Evolutionary conservation across 2,329 filamentous ascomycete species (phyloP), one percentile per base, ranked within the genome.

Genomic region (Pseudocercospora eumusae): DNA sequence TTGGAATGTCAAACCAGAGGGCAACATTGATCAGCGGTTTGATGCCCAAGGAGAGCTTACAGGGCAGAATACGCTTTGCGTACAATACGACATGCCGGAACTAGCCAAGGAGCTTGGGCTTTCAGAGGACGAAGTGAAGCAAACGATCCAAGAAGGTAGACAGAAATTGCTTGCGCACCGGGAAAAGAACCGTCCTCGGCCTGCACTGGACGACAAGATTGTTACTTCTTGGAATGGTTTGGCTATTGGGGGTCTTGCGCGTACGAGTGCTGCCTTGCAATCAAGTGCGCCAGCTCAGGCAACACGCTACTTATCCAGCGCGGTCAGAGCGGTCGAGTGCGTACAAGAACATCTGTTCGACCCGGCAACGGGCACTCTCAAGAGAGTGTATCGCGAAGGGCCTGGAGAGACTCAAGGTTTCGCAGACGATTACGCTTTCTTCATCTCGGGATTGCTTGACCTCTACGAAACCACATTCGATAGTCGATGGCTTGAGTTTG

Each of bases 41-140:
- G 95, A 99, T 72, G 88, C 91, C 0, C 90, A 96, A 70, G 93
- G 98, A 73, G 93, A 98, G 72, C 93, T 98, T 63, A 88, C 96
- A 71, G 92, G 93, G 70, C 92, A 96, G 74, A 99, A 98, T 72
- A 92, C 96, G 4, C 78, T 97, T 1, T 86, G 87, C 40, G 83
- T 96, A 25, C 84, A 84, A 36, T 86, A 84, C 63, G 89, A 88
- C 0, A 82, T 87, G 0, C 81, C 83, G 20, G 86, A 89, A 52
- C 81, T 99, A 7, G 88, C 89, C 13, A 85, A 85, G 60, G 88
- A 95, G 68, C 90, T 96, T 69, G 88, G 86, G 1, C 81, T 93
- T 13, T 83, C 88, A 0, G 85, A 88, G 60, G 83, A 86, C 0
- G 88, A 92, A 64, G 85, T 93, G 1, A 81, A 84, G 45, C 80